A percentile compares a stretch with the other conserved stretches of the same genome.
Conservation (phyloP, 208 protist species). For the Leishmania martiniquensis region DNA sequence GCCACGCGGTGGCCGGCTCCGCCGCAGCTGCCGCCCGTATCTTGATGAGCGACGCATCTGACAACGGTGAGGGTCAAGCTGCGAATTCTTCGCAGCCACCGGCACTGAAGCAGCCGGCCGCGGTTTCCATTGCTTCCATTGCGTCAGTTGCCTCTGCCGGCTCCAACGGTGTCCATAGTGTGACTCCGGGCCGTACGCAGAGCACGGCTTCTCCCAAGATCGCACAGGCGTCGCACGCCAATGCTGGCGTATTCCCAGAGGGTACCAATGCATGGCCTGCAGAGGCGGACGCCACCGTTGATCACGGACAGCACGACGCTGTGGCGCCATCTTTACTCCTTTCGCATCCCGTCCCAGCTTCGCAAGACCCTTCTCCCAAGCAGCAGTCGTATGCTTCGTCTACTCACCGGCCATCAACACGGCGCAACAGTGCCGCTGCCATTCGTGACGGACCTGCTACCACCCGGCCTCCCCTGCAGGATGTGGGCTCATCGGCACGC, state of each 20-base stretch:
- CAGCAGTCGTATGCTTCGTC: background rate
- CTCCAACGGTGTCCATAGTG: background rate
- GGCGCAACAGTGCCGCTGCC: background rate
- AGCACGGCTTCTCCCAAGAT: background rate
- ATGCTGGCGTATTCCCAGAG: background rate
- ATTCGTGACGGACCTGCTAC: background rate
- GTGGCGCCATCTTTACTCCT: background rate
- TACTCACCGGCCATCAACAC: background rate
- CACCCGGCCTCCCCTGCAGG: slow-evolving; percentile 2
- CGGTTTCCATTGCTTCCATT: background rate
- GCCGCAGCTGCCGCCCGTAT: background rate
- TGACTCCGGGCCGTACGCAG: background rate
- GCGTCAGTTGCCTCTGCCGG: background rate
- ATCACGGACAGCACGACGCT: background rate
- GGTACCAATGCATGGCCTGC: background rate
- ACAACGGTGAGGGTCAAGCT: background rate
- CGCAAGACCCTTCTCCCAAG: background rate
- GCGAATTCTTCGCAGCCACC: background rate
- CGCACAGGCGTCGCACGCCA: background rate
- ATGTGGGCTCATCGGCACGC: background rate
- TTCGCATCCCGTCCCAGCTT: background rate
- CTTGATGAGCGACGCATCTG: slow-evolving; percentile 1
- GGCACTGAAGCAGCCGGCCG: background rate
- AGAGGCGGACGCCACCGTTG: background rate
- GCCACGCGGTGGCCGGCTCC: background rate